Evolutionary conservation across 2,329 filamentous ascomycete genomes (phyloP).

Genomic region (Hawksworthiomyces lignivorus): DNA sequence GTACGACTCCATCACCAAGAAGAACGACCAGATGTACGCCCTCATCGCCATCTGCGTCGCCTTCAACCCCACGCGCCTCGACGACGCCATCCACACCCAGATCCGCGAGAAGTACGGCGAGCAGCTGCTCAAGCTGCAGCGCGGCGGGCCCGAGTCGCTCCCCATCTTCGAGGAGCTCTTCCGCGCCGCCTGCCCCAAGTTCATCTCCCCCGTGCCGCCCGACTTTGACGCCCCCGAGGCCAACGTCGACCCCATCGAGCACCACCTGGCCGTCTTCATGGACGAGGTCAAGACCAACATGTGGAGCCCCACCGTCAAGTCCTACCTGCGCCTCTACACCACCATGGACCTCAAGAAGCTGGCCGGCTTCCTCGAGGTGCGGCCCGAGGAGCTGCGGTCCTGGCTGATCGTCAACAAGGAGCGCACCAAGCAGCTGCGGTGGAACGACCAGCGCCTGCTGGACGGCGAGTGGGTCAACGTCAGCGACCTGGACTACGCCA

Average conservation of each 20-base stretch:
- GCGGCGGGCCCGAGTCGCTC: constrained; percentile 88
- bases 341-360: constrained; percentile 99
- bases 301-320: constrained; percentile 95
- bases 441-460: constrained; percentile 80
- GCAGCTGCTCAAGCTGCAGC: constrained; percentile 93
- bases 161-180: constrained; percentile 98
- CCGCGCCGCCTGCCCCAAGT: constrained; percentile 96
- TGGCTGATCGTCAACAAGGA: constrained; percentile 98
- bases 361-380: constrained; percentile 91
- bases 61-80: constrained; percentile 92
- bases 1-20: constrained; percentile 98
- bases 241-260: constrained; percentile 95
- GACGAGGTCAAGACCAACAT: constrained; percentile 99
- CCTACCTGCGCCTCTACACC: constrained; percentile 97
- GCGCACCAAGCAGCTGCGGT: constrained; percentile 91
- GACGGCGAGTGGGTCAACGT: constrained; percentile 91
- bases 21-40: constrained; percentile 99
- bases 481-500: constrained; percentile 92
- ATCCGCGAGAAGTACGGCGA: constrained; percentile 99
- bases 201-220: constrained; percentile 93
- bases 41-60: constrained; percentile 98
- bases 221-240: constrained; percentile 95
- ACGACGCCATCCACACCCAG: constrained; percentile 98
- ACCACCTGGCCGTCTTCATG: constrained; percentile 98
- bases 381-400: constrained; percentile 89